Base-by-base conservation (phyloP, 495 filamentous ascomycete species). In the Talaromyces ruber region DNA sequence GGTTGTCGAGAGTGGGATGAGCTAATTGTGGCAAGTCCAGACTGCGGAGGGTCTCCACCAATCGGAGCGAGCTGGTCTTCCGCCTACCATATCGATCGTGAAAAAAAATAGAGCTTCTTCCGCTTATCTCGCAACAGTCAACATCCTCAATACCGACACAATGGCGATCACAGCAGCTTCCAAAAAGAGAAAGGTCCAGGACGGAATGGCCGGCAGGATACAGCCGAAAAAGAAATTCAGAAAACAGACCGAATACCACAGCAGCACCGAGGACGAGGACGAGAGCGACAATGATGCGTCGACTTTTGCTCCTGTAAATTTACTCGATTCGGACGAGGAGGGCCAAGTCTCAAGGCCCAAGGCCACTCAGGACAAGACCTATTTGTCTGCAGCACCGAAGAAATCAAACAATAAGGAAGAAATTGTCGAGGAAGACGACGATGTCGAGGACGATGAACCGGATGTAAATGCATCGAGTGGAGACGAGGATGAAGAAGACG, bases 241-340 rank as follows among this genome's bases (percentile, higher is more conserved):
- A 67, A 86, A 88, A 74, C 82, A 88, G 65, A 74, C 69, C 51
- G 74, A 82, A 51, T 93, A 94, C 74, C 83, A 92, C 82, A 90
- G 88, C 79, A 84, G 84, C 67, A 90, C 87, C 61, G 79, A 82
- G 57, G 78, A 84, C 29, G 79, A 80, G 34, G 39, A 51, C 4
- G 69, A 71, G n/a, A 74, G 74, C 37, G 77, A 79, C 14, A 67
- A 79, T 22, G 66, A 69, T 18, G 69, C 74, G 28, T 51, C 68
- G 63, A 79, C 79, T 51, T 86, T 89, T 70, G 69, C 81, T 47
- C 81, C 87, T 22, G 83, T 88, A 58, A 82, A 86, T 68, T 80
- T 91, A 5, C 81, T 84, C 63, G 86, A 89, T 70, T 89, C 86
- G 0, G 87, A 88, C 34, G 80, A 84, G 28, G 84, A 85, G 45